Evolutionary conservation across 2,329 filamentous ascomycete genomes (phyloP).

Genomic region (Davidsoniella eucalypti): DNA sequence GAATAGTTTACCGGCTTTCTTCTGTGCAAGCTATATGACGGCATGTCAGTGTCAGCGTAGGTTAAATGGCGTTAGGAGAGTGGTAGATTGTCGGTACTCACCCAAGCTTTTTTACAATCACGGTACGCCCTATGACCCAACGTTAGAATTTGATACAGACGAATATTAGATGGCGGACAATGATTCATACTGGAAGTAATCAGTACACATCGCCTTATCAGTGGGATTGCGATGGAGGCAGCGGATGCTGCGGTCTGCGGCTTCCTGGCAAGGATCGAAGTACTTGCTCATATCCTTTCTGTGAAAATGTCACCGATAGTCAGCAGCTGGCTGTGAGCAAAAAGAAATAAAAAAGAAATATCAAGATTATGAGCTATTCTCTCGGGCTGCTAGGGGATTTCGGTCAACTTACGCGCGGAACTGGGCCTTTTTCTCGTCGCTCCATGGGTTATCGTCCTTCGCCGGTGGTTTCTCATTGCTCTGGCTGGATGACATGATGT

Average conservation of each 20-base stretch:
- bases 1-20: constrained; percentile 9
- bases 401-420: constrained; percentile 10
- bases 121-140: constrained; percentile 57
- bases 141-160: neutral
- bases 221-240: constrained; percentile 81
- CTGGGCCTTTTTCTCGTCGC: constrained; percentile 9
- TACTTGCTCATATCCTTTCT: constrained; percentile 84
- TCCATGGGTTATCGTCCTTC: neutral
- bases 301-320: constrained; percentile 7
- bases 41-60: constrained; percentile 2
- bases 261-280: constrained; percentile 90
- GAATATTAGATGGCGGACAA: neutral
- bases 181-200: constrained; percentile 76
- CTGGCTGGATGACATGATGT: constrained; percentile 7
- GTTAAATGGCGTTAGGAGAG: neutral
- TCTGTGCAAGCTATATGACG: constrained; percentile 7
- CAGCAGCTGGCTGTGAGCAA: neutral
- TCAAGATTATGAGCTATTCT: neutral
- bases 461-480: constrained; percentile 3
- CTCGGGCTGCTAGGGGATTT: neutral
- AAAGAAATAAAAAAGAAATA: neutral
- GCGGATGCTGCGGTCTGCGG: constrained; percentile 66
- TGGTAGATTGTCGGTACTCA: constrained; percentile 24
- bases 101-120: constrained; percentile 91
- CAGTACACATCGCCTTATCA: constrained; percentile 74